These are phyloP conservation scores for Streptanthus diversifolius DNA, from an alignment of 345 rosid species.

Conservation along the genomic window DNA sequence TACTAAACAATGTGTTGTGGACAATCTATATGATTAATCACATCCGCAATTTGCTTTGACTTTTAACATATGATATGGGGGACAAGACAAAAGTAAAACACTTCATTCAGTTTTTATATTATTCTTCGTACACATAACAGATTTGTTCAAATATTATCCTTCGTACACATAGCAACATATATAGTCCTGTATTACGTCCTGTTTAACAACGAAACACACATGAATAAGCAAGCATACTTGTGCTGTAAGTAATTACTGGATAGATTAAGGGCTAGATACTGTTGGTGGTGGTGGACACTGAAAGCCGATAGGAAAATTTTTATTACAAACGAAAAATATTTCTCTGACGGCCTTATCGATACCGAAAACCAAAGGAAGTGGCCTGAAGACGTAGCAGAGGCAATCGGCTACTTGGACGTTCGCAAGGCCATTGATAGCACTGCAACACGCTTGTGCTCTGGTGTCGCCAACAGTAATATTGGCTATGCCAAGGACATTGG, in stretches of 20 bases:
- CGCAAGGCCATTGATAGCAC: background rate
- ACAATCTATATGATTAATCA: background rate
- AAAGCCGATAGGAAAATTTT: constrained; percentile 27
- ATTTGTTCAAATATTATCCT: background rate
- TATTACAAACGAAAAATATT: constrained; percentile 29
- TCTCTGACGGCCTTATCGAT: constrained; percentile 12
- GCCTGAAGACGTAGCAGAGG: constrained; percentile 26
- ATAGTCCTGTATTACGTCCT: constrained; percentile 2
- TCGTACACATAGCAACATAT: background rate
- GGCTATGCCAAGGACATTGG: background rate
- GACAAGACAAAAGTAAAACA: background rate
- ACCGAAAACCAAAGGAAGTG: constrained; percentile 11
- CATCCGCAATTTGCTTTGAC: background rate
- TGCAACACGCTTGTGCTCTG: constrained; percentile 25
- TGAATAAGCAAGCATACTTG: background rate
- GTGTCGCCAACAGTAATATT: constrained; percentile 23
- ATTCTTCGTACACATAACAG: background rate
- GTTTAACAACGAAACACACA: constrained; percentile 1
- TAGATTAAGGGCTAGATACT: background rate
- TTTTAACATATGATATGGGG: background rate
- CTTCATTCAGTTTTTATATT: background rate
- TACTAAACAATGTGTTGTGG: background rate
- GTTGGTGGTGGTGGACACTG: constrained; percentile 27
- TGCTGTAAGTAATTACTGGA: background rate
- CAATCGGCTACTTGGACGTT: constrained; percentile 29